Conservation (phyloP, 2,329 filamentous ascomycete genomes). For the Chalaropsis ovoidea region DNA sequence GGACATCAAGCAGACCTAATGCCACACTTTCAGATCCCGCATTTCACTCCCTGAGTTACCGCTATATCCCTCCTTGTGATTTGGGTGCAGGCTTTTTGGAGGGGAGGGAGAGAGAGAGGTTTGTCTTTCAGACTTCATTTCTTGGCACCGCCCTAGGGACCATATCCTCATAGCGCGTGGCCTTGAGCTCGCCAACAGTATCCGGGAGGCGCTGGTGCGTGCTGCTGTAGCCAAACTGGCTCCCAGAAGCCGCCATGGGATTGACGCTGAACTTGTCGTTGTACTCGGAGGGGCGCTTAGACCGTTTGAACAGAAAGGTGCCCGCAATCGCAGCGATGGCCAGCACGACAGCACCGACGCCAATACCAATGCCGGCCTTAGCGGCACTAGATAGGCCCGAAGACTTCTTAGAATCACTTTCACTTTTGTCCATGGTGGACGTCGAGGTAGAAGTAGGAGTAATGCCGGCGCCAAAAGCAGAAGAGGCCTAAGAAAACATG, state of each 20-base stretch:
- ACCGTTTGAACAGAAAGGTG: slow-evolving; percentile 34
- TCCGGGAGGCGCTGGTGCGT: slow-evolving; percentile 21
- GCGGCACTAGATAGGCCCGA: slow-evolving; percentile 37
- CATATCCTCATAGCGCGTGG: slow-evolving; percentile 50
- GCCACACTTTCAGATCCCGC: neutral
- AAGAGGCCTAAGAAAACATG: neutral
- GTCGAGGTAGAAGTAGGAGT: slow-evolving; percentile 13
- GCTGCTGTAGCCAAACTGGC: slow-evolving; percentile 28
- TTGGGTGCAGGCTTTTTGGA: slow-evolving; percentile 1
- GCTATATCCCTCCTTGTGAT: neutral
- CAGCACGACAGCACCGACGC: slow-evolving; percentile 28
- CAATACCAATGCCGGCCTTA: slow-evolving; percentile 41
- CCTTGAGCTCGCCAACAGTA: slow-evolving; percentile 36
- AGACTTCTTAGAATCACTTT: slow-evolving; percentile 21
- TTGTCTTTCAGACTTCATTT: slow-evolving; percentile 33
- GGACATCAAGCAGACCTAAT: neutral
- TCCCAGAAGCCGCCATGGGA: slow-evolving; percentile 41
- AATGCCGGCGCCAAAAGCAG: slow-evolving; percentile 2
- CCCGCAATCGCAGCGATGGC: slow-evolving; percentile 35
- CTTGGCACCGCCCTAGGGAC: slow-evolving; percentile 42
- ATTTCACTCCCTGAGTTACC: neutral
- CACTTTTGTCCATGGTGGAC: slow-evolving; percentile 16
- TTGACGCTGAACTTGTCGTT: slow-evolving; percentile 33
- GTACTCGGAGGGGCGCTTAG: slow-evolving; percentile 25
- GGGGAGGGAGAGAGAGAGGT: neutral